A percentile compares a stretch with the other conserved stretches of the same genome.
These are phyloP conservation scores for Geotrichum candidum DNA, from an alignment of 1,139 yeast genomes.

Conservation along the genomic window DNA sequence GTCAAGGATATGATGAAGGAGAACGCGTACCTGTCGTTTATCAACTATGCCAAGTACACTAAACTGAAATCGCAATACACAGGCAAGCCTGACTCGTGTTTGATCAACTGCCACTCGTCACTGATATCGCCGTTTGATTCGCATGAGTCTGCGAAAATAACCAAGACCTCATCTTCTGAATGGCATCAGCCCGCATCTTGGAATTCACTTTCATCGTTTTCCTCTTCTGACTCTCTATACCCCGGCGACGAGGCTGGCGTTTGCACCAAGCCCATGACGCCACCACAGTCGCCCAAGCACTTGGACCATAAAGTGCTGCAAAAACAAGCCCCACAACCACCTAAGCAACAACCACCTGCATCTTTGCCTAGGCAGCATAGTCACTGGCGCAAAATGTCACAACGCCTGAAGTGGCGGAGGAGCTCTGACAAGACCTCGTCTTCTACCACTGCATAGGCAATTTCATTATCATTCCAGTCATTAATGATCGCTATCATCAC, in stretches of 20 bases:
- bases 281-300: slow-evolving; percentile 17
- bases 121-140: slow-evolving; percentile 6
- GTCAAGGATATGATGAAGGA: slow-evolving; percentile 34
- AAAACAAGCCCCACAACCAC: not conserved
- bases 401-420: slow-evolving; percentile 18
- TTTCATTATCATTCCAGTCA: too few species aligned
- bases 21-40: slow-evolving; percentile 28
- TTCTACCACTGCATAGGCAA: too few species aligned
- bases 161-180: slow-evolving; percentile 7
- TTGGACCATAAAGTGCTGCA: not conserved
- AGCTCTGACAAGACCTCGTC: slow-evolving; percentile 4
- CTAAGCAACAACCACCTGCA: not conserved
- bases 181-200: slow-evolving; percentile 18
- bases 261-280: slow-evolving; percentile 15
- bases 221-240: slow-evolving; percentile 10
- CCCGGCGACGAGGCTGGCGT: slow-evolving; percentile 8
- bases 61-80: not conserved
- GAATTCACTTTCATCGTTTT: slow-evolving; percentile 10
- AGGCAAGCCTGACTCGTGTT: slow-evolving; percentile 2
- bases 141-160: slow-evolving; percentile 2
- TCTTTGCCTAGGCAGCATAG: slow-evolving; percentile 4
- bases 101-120: not conserved
- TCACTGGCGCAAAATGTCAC: slow-evolving; percentile 19
- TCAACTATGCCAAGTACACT: slow-evolving; percentile 12
- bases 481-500: too few species aligned